Base-by-base conservation (phyloP, 2,329 filamentous ascomycete species). In the Plectosphaerella cucumerina region DNA sequence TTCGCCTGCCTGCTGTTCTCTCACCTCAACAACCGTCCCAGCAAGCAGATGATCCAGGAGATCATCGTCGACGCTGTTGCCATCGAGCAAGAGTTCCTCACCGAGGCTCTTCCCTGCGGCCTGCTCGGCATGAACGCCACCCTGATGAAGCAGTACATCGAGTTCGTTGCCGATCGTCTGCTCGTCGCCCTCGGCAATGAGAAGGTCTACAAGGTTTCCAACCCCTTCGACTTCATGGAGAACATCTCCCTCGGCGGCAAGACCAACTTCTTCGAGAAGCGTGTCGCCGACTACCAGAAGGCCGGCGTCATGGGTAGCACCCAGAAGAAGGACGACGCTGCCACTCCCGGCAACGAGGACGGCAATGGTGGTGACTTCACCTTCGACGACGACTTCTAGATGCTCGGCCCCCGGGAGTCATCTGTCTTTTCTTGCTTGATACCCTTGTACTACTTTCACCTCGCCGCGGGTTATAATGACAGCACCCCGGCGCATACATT, bases 211-310 rank as follows among this genome's bases (percentile, higher is more conserved):
- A 89, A 94, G 68, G 79, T 87, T 22, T 83, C 86, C 70, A 99
- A 99, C 78, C 94, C 94, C 69, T 99, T 99, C 70, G 94, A 99
- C 81, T 99, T 99, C 74, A 99, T 99, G 94, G 94, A 99, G 82
- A 97, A 96, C 76, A 99, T 99, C 73, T 97, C 94, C 20, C 83
- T 99, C 11, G 90, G 91, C 48, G 94, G 94, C 74, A 99, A 99
- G 89, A 99, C 94, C 70, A 99, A 99, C 85, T 99, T 99, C 84
- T 99, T 99, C 71, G 94, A 99, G 87, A 99, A 99, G 89, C 90
- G 94, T 63, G 94, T 99, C 52, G 94, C 87, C 70, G 94, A 99
- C 67, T 99, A 99, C 84, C 94, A 99, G 77, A 99, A 99, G 83
- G 92, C 94, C 35, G 94, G 94, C 78, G 93, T 99, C 71, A 96